phyloP scores from a whole-genome alignment of 441 rosid species.

The Sinapis alba region DNA sequence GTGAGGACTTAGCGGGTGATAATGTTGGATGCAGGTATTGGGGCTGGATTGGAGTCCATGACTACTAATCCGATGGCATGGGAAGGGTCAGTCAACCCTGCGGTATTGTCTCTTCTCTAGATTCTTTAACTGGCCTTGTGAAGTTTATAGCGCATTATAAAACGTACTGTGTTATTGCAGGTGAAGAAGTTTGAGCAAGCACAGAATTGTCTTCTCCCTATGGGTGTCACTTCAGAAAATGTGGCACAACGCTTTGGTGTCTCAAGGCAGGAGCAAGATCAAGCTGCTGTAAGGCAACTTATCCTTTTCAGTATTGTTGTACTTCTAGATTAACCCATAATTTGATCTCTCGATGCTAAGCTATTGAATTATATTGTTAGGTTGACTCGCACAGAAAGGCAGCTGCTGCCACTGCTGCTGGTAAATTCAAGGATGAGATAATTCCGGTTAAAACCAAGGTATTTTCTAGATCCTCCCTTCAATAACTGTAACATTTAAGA shows the following conservation, averaged over 20 bases:
- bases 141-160: not conserved
- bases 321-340: not conserved
- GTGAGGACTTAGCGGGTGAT: constrained; percentile 9
- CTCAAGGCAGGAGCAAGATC: constrained; percentile 92
- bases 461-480: constrained; percentile 24
- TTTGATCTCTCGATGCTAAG: constrained; percentile 8
- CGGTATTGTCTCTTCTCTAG: constrained; percentile 46
- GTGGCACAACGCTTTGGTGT: constrained; percentile 96
- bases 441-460: constrained; percentile 94
- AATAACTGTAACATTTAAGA: not conserved
- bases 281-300: constrained; percentile 81
- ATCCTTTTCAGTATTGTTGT: constrained; percentile 3
- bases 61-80: constrained; percentile 81
- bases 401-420: constrained; percentile 87
- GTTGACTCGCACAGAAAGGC: constrained; percentile 97
- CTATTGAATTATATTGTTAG: constrained; percentile 45
- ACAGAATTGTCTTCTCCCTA: constrained; percentile 94
- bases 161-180: constrained; percentile 44
- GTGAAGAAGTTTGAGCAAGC: constrained; percentile 78
- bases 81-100: constrained; percentile 88
- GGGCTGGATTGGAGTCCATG: constrained; percentile 99
- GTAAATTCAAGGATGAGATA: constrained; percentile 90
- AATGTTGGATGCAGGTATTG: constrained; percentile 62
- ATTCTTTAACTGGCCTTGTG: not conserved
- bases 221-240: constrained; percentile 98